phyloP scores from a whole-genome alignment of 2,329 filamentous ascomycete genomes.

The Clarireedia homoeocarpa region DNA sequence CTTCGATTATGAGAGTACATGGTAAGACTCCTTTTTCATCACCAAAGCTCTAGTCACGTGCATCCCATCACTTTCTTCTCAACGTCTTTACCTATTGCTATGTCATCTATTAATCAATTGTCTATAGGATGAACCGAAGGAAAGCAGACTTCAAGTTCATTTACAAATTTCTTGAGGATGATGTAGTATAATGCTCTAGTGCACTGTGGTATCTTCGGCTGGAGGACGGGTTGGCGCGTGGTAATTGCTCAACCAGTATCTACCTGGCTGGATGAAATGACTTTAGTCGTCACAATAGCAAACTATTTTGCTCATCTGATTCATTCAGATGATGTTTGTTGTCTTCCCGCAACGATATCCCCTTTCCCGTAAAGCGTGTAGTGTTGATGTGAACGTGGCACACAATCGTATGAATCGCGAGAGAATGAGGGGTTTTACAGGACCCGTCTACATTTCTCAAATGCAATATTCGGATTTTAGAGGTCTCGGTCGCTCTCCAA shows the following conservation, averaged over 20 bases:
- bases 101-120: not conserved
- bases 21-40: conserved; percentile 45
- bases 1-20: conserved; percentile 99
- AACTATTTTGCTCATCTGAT: conserved; percentile 21
- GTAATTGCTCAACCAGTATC: conserved; percentile 48
- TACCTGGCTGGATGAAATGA: conserved; percentile 40
- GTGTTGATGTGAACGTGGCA: not conserved
- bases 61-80: too few species aligned
- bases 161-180: conserved; percentile 96
- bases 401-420: not conserved
- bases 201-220: conserved; percentile 62
- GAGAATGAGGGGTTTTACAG: not conserved
- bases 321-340: conserved; percentile 13
- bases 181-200: conserved; percentile 58
- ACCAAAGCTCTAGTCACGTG: not conserved
- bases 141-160: conserved; percentile 98
- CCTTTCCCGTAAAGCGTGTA: not conserved
- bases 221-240: conserved; percentile 59
- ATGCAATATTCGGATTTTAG: too few species aligned
- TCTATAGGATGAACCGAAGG: conserved; percentile 86
- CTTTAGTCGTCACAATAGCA: conserved; percentile 25
- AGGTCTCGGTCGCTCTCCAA: not conserved
- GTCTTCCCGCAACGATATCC: not conserved
- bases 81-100: not conserved
- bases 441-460: not conserved